Conservation (phyloP, 2,329 filamentous ascomycete species). For the Tolypocladium pustulatum region DNA sequence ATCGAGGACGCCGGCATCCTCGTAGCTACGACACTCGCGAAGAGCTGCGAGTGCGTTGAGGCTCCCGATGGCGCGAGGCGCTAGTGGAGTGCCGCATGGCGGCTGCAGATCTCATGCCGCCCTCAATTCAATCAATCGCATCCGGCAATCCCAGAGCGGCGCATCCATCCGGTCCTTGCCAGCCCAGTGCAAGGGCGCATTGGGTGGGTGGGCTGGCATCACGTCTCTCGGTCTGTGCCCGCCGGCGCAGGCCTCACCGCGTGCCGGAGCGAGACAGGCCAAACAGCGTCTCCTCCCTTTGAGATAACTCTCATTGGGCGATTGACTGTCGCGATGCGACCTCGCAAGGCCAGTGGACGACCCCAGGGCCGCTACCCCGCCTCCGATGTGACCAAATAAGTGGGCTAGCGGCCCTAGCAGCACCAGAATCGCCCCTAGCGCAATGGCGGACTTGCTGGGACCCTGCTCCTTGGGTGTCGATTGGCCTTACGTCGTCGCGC, state of each 20-base stretch:
- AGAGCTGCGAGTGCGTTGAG: no score
- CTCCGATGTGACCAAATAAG: not conserved
- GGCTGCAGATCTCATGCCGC: not conserved
- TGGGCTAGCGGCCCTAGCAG: not conserved
- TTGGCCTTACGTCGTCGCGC: not conserved
- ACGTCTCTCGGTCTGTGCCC: not conserved
- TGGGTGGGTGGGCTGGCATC: not conserved
- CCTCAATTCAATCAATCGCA: not conserved
- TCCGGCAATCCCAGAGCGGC: not conserved
- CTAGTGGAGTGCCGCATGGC: not conserved
- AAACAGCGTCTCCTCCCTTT: not conserved
- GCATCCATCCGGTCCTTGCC: no score
- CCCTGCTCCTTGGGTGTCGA: not conserved
- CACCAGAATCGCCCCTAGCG: not conserved
- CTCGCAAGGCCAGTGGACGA: not conserved
- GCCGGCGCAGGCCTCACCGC: not conserved
- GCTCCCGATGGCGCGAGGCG: not conserved
- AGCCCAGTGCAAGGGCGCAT: not conserved
- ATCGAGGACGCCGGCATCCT: not conserved
- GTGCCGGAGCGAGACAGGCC: not conserved
- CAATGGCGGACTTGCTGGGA: not conserved
- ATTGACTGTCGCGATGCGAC: not conserved
- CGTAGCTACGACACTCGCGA: not conserved
- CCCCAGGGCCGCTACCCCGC: not conserved
- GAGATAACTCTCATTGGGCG: not conserved